Evolutionary conservation across 2,329 filamentous ascomycete species (phyloP), one percentile per base, ranked within the genome.

Genomic region (Triangularia setosa): DNA sequence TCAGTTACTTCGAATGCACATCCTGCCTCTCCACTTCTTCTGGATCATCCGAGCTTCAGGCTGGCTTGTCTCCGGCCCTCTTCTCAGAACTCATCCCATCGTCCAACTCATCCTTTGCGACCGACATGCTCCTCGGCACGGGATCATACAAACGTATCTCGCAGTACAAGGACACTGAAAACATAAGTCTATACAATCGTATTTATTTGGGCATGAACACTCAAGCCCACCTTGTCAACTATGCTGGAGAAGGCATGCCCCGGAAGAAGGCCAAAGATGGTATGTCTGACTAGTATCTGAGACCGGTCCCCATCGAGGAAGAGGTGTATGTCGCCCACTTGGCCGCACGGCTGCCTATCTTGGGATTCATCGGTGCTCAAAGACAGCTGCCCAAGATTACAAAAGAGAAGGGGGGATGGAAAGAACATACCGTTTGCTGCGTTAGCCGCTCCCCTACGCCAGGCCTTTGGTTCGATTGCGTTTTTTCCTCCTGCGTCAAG

Each of bases 281-380:
- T 14, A 40, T 40, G 35, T 8, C 35, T 40, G 35, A 40, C 35
- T 40, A 14, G 35, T 40, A 40, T 40, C 16, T 40, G 35, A 40
- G 16, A 56, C 53, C 53, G 27, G 53, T 62, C 21, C 60, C 60
- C 16, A 9, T 23, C 23, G 28, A 27, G 14, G 18, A 25, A 21
- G 48, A 48, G 28, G 12, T 59, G n/a, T n/a, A 40, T 23, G 54
- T 48, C 25, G 56, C 44, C n/a, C 58, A 62, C 54, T 54, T 61
- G 14, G 30, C 60, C 9, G 63, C 63, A 14, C 54, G 63, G 4
- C 14, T 62, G 3, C 63, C 63, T 7, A 25, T 62, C 21, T 48
- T 60, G 6, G 14, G 44, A 4, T 8, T 65, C 35, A 48, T 65
- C 28, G 60, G 63, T 12, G 60, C 63, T 9, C 54, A 65, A 12